Conservation (phyloP, 805 yeast genomes). For the Torulaspora gathmanii region DNA sequence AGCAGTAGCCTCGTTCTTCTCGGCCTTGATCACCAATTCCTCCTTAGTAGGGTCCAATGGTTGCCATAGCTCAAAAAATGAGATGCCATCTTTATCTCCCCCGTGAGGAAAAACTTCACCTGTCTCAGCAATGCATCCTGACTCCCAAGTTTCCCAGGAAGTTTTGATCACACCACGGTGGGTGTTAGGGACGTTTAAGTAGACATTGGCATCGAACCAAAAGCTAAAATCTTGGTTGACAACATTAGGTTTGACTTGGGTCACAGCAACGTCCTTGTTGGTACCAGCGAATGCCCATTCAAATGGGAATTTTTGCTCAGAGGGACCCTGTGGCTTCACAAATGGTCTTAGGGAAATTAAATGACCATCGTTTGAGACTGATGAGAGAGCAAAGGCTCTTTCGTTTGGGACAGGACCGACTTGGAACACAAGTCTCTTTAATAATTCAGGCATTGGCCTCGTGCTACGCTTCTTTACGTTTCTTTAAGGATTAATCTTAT, state of each 20-base stretch:
- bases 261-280: slow-evolving; percentile 38
- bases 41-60: slow-evolving; percentile 30
- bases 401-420: slow-evolving; percentile 29
- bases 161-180: slow-evolving; percentile 32
- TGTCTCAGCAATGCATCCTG: slow-evolving; percentile 34
- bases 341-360: slow-evolving; percentile 39
- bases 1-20: slow-evolving; percentile 9
- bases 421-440: slow-evolving; percentile 32
- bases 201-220: slow-evolving; percentile 32
- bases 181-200: slow-evolving; percentile 26
- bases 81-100: slow-evolving; percentile 24
- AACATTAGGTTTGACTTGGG: slow-evolving; percentile 26
- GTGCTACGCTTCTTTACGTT: neutral
- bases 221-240: slow-evolving; percentile 29
- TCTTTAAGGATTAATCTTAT: neutral
- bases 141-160: slow-evolving; percentile 32
- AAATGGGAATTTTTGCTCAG: slow-evolving; percentile 41
- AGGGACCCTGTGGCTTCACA: slow-evolving; percentile 24
- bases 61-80: slow-evolving; percentile 37
- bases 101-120: slow-evolving; percentile 35
- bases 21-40: slow-evolving; percentile 19
- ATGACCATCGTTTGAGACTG: slow-evolving; percentile 34
- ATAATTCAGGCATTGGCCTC: slow-evolving; percentile 29
- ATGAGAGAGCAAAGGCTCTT: slow-evolving; percentile 32
- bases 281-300: slow-evolving; percentile 58